Evolutionary conservation across 352 stramenopile species (phyloP), one percentile per base, ranked within the genome.

Genomic region (Globisporangium paddicum): DNA sequence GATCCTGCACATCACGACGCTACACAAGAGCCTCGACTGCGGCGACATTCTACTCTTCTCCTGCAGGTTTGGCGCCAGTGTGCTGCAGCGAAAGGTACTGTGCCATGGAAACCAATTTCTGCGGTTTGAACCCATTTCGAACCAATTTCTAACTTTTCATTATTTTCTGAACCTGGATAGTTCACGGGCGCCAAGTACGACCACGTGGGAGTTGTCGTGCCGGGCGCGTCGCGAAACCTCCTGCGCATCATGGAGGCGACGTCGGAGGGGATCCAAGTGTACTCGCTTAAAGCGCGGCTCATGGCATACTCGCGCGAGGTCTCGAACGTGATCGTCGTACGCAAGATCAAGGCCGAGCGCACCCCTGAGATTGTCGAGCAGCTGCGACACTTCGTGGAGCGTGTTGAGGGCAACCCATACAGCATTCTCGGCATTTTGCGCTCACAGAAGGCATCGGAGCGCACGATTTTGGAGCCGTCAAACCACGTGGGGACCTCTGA

Each of bases 1-100:
- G 32, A 77, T 92, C 47, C 68, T 93, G 3, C 82, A 93, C 37
- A 74, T 95, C 30, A 89, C 81, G 19, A 81, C 82, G 13, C 60
- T 95, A 21, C 79, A 95, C 44, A 63, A 87, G n/a, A 85, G 72
- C 32, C 63, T 93, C 42, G 54, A 70, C 35, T 86, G 71, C 42
- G 85, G 85, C 25, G 85, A 93, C 42, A 87, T 95, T n/a, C 51
- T 95, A 16, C 47, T 95, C 18, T 93, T 95, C 55, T 92, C 82
- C 18, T 90, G 77, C 50, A 69, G 74, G 35, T 95, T 95, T 66
- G 79, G 82, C 6, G 79, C 79, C 0, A 93, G 82, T 42, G 77
- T 88, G 48, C 63, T 92, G 16, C 82, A 93, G 58, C 82, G 85
- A 21, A 93, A 86, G 79, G 79, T 94, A 49, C 7, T 63, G 37